Percentiles rank a stretch among this genome's conserved stretches.
Evolutionary conservation across 345 rosid genomes (phyloP).

Genomic region (Carallia brachiata): DNA sequence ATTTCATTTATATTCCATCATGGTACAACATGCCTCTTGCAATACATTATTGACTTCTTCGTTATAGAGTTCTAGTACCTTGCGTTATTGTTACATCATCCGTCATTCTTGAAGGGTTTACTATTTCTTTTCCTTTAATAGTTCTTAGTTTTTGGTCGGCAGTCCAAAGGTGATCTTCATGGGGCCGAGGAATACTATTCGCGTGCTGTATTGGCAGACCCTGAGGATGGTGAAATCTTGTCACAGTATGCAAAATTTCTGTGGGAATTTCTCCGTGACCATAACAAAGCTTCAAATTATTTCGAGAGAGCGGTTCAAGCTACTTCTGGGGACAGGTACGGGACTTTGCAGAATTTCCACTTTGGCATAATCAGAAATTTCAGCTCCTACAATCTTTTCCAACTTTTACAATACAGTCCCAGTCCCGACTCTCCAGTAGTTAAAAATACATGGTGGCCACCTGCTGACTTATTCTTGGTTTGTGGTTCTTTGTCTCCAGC

Average conservation of each 20-base stretch:
- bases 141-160: constrained; percentile 1
- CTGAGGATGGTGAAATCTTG: constrained; percentile 59
- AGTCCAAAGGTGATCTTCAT: constrained; percentile 48
- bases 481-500: constrained; percentile 36
- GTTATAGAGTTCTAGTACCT: background rate
- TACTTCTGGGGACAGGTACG: constrained; percentile 60
- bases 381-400: no score
- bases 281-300: constrained; percentile 54
- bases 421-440: no score
- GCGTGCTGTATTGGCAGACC: constrained; percentile 42
- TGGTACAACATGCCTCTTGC: background rate
- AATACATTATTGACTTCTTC: background rate
- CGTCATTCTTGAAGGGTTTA: background rate
- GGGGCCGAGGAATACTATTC: constrained; percentile 45
- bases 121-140: no score
- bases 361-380: background rate
- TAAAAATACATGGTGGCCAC: background rate
- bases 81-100: no score
- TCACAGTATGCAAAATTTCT: constrained; percentile 62
- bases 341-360: background rate
- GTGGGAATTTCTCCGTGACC: constrained; percentile 61
- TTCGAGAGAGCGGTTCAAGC: constrained; percentile 63
- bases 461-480: background rate
- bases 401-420: no score
- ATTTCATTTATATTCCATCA: background rate